Evolutionary conservation across 176 grass and related monocot species (phyloP).

Genomic region (Tuctoria greenei): DNA sequence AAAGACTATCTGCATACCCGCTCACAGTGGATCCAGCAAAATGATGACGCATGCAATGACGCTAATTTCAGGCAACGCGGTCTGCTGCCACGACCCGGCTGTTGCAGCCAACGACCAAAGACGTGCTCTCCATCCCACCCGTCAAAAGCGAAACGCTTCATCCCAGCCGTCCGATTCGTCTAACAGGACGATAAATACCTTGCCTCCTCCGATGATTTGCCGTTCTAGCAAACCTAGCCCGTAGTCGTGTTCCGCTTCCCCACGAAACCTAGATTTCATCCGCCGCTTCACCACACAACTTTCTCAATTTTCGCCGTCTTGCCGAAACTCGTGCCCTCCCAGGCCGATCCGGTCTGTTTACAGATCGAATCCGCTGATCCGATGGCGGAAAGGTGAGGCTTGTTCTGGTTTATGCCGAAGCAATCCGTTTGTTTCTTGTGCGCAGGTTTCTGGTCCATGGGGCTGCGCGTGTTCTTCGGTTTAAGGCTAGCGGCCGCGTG

Average conservation of each 20-base stretch:
- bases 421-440: neutral
- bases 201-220: neutral
- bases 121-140: neutral
- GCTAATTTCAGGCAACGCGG: conserved; percentile 24
- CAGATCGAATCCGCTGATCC: neutral
- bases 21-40: conserved; percentile 17
- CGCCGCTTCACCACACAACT: neutral
- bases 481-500: neutral
- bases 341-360: neutral
- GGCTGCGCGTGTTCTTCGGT: neutral
- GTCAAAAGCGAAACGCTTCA: neutral
- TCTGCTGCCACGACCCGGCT: conserved; percentile 18
- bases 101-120: neutral
- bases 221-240: neutral
- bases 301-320: neutral
- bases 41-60: conserved; percentile 51
- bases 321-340: neutral
- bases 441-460: neutral
- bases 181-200: conserved; percentile 40
- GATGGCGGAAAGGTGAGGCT: neutral
- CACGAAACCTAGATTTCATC: neutral
- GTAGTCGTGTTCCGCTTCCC: neutral
- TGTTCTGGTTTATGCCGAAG: neutral
- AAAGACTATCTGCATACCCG: rapidly evolving
- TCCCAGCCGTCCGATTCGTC: neutral